Evolutionary conservation across 352 stramenopile genomes (phyloP), one percentile per base, ranked within the genome.

Genomic region (Phytopythium delawarense): DNA sequence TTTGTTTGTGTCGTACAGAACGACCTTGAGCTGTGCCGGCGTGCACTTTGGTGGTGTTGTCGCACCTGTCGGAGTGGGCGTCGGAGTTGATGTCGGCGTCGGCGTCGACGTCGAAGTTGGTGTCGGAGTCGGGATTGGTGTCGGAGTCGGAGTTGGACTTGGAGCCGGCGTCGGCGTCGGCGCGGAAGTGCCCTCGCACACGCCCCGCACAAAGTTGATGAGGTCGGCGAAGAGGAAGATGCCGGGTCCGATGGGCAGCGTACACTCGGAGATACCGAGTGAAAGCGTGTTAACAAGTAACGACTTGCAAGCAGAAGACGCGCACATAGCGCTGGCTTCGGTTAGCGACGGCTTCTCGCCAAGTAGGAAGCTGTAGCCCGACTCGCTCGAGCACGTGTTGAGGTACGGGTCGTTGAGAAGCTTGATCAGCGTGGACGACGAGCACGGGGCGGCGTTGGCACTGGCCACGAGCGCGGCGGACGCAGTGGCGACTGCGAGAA

Each of bases 141-240:
- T 56, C 1, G 8, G 51, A 54, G 39, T 63, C 51, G 7, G 35
- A 50, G 12, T 63, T 20, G 53, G 35, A 4, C 25, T 63, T 28
- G 62, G 44, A 2, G 67, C 57, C 18, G 63, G 66, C 9, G 67
- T 73, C 11, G 59, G 20, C 4, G 61, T 70, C 28, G 67, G 59
- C 56, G 64, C 64, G 7, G 57, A n/a, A 20, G 25, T 35, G 1
- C 21, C 46, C 21, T 57, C 30, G 39, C 69, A 75, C 34, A 65
- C 60, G 9, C 53, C 25, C 49, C 62, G 59, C 50, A 73, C 60
- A 51, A 66, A 70, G 50, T 73, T 62, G 20, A 73, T 49, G 37
- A 76, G 59, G 34, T 76, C 65, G 23, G 65, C 65, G 13, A 64
- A 55, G 34, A 73, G 57, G 48, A 51, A 39, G 56, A 76, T 76